A percentile compares a stretch with the other conserved stretches of the same genome.
phyloP scores from a whole-genome alignment of 2,329 filamentous ascomycete species.

The Colletotrichum falcatum region DNA sequence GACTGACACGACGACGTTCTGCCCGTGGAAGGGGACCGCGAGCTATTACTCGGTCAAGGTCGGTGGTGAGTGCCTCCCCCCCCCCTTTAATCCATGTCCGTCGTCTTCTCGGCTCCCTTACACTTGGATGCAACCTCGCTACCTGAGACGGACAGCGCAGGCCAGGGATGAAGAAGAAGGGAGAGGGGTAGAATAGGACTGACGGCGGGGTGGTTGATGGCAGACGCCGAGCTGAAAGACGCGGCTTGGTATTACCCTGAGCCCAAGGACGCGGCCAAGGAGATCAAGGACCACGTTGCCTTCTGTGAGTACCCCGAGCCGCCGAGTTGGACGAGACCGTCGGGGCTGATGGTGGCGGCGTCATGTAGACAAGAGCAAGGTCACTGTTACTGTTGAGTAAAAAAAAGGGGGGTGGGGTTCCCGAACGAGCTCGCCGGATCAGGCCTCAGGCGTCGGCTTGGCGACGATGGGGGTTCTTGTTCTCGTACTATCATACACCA shows the following conservation, averaged over 20 bases:
- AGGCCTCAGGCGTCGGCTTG: background rate
- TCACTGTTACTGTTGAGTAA: slow-evolving; percentile 44
- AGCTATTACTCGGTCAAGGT: slow-evolving; percentile 67
- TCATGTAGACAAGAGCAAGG: slow-evolving; percentile 51
- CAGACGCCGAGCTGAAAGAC: slow-evolving; percentile 61
- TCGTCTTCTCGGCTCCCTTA: background rate
- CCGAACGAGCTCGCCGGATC: background rate
- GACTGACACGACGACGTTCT: slow-evolving; percentile 61
- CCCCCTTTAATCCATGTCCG: background rate
- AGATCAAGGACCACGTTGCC: slow-evolving; percentile 67
- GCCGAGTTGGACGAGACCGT: background rate
- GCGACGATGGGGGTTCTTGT: background rate
- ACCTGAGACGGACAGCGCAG: background rate
- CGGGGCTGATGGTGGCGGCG: slow-evolving; percentile 22
- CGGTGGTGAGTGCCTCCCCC: slow-evolving; percentile 51
- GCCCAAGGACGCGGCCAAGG: slow-evolving; percentile 59
- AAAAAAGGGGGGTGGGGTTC: too few species aligned
- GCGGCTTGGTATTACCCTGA: slow-evolving; percentile 70
- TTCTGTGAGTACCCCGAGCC: slow-evolving; percentile 61
- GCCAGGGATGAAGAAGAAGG: background rate
- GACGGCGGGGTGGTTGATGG: slow-evolving; percentile 1
- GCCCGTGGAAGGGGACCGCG: slow-evolving; percentile 69
- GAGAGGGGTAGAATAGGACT: background rate
- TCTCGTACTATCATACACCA: background rate
- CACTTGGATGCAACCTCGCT: too few species aligned